Percentiles rank a stretch among this genome's conserved stretches.
Evolutionary conservation across 768 basidiomycete genomes (phyloP).

Genomic region (Pleurotus salmoneostramineus): DNA sequence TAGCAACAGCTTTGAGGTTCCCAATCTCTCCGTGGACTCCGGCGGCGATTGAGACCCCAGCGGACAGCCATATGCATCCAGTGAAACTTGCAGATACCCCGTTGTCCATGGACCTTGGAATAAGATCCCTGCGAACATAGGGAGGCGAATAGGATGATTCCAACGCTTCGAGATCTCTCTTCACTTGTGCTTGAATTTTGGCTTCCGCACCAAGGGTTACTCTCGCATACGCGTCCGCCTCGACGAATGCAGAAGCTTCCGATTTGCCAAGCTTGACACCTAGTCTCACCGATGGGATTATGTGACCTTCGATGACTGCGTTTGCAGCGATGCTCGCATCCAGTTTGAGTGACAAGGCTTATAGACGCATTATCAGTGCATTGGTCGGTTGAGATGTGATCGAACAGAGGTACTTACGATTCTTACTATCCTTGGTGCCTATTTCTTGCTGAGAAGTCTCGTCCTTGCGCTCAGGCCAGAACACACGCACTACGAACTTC

Average conservation of each 20-base stretch:
- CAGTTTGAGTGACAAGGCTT: neutral
- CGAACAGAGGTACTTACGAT: neutral
- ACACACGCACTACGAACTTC: neutral
- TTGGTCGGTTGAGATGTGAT: neutral
- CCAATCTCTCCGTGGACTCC: neutral
- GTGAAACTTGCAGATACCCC: neutral
- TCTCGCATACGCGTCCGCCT: neutral
- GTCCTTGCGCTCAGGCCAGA: neutral
- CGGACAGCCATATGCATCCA: neutral
- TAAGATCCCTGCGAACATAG: neutral
- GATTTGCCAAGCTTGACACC: neutral
- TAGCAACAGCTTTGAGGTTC: neutral
- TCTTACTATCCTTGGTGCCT: neutral
- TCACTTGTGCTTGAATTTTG: neutral
- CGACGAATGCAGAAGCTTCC: neutral
- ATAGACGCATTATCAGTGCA: neutral
- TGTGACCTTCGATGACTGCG: neutral
- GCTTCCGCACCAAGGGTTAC: neutral
- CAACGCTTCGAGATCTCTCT: neutral
- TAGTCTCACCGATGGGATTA: neutral
- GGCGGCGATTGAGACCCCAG: neutral
- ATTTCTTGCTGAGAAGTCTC: neutral
- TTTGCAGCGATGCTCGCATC: neutral
- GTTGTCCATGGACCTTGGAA: neutral
- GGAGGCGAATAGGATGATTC: neutral